phyloP scores from a whole-genome alignment of 176 grass and related monocot genomes.

The Secale cereale region DNA sequence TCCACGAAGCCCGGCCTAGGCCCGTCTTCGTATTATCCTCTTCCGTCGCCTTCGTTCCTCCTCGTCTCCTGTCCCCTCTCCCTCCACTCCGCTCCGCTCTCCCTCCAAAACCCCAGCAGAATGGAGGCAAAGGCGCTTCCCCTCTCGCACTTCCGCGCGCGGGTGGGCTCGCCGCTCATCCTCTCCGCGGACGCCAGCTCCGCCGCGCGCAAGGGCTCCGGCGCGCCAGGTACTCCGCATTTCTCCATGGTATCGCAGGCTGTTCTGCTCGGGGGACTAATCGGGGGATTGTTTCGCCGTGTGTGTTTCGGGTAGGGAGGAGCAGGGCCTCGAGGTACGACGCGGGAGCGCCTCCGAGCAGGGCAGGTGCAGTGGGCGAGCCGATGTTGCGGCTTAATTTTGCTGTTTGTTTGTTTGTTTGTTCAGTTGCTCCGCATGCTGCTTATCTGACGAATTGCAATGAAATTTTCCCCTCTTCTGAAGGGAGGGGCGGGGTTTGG shows the following conservation, averaged over 20 bases:
- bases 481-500: constrained; percentile 2
- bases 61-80: constrained; percentile 3
- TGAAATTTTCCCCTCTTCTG: not conserved
- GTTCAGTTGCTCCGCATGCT: not conserved
- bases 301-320: constrained; percentile 15
- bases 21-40: not conserved
- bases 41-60: not conserved
- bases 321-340: not conserved
- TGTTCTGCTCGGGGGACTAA: not conserved
- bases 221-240: constrained; percentile 2
- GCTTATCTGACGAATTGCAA: not conserved
- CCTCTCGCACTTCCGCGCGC: constrained; percentile 14
- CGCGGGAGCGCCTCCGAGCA: constrained; percentile 21
- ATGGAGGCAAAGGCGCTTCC: constrained; percentile 34
- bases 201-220: not conserved
- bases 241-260: not conserved
- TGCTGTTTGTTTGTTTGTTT: constrained; percentile 4
- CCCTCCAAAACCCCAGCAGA: constrained; percentile 18
- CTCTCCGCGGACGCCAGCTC: not conserved
- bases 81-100: not conserved
- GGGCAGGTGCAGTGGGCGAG: constrained; percentile 21
- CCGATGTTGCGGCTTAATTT: not conserved
- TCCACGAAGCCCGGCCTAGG: not conserved
- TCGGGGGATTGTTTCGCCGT: not conserved
- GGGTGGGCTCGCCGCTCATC: not conserved